Evolutionary conservation across 1,284 basidiomycete genomes (phyloP).

Genomic region (Microbotryum silenes-acaulis): DNA sequence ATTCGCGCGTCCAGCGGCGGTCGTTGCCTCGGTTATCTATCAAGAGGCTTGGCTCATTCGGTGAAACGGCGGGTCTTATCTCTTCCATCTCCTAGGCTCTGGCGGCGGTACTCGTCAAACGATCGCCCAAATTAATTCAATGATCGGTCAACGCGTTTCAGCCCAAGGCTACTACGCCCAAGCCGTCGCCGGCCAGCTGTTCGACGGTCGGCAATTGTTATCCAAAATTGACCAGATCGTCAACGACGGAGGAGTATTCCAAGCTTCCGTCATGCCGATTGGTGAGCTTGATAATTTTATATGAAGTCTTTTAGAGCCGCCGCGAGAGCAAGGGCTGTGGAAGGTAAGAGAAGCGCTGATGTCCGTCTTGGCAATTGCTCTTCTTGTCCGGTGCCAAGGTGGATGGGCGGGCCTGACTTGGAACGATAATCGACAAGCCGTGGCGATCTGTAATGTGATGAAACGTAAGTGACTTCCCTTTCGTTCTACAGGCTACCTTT

Average conservation of each 20-base stretch:
- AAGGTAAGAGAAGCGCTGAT: constrained; percentile 11
- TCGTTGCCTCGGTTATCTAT: no score
- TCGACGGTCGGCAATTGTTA: constrained; percentile 38
- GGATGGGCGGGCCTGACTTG: no score
- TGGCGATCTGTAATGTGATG: constrained; percentile 39
- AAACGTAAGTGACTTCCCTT: constrained; percentile 21
- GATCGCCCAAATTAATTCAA: constrained; percentile 35
- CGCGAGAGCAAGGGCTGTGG: no score
- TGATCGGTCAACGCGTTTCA: constrained; percentile 26
- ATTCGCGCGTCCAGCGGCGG: no score
- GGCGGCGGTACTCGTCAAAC: constrained; percentile 34
- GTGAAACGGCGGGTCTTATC: no score
- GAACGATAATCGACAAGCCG: constrained; percentile 35
- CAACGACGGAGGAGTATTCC: constrained; percentile 27
- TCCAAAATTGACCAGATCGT: constrained; percentile 38
- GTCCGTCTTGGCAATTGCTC: constrained; percentile 4
- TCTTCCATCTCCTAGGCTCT: constrained; percentile 18
- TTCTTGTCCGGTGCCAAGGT: no score
- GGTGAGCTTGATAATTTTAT: constrained; percentile 13
- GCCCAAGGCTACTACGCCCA: constrained; percentile 40
- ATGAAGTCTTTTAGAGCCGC: no score
- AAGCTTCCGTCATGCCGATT: constrained; percentile 24
- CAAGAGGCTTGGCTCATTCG: no score
- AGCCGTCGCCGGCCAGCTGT: constrained; percentile 36
- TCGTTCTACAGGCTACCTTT: no score